Conservation (phyloP, 176 grass and related monocot species). For the Bothriochloa decipiens region DNA sequence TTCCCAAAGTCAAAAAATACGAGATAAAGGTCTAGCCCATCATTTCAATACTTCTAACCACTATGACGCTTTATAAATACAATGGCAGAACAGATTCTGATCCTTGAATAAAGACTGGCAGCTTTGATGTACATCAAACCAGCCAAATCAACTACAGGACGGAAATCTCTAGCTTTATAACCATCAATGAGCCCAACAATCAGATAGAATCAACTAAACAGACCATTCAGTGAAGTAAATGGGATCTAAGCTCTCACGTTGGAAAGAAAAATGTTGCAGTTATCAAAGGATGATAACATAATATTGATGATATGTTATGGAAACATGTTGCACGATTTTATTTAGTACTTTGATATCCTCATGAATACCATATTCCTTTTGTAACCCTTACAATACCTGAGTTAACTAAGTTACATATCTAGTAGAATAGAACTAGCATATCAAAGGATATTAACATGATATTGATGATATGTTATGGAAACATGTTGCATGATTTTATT, state of each 20-base stretch:
- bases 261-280: background rate
- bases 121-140: background rate
- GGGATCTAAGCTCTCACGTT: background rate
- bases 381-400: background rate
- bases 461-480: constrained; percentile 14
- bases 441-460: background rate
- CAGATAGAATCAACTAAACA: background rate
- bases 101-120: background rate
- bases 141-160: background rate
- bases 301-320: constrained; percentile 15
- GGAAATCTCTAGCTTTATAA: background rate
- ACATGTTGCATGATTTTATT: constrained; percentile 1
- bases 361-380: background rate
- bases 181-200: background rate
- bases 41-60: constrained; percentile 1
- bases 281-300: background rate
- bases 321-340: background rate
- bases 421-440: background rate
- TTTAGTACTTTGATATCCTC: background rate
- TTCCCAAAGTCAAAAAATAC: background rate
- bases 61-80: background rate
- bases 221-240: background rate
- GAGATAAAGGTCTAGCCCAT: background rate
- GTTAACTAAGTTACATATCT: constrained; percentile 15
- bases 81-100: background rate